Percentiles rank a stretch among this genome's conserved stretches.
These are phyloP conservation scores for Lyophyllum shimeji DNA, from an alignment of 768 basidiomycete species.

Conservation along the genomic window DNA sequence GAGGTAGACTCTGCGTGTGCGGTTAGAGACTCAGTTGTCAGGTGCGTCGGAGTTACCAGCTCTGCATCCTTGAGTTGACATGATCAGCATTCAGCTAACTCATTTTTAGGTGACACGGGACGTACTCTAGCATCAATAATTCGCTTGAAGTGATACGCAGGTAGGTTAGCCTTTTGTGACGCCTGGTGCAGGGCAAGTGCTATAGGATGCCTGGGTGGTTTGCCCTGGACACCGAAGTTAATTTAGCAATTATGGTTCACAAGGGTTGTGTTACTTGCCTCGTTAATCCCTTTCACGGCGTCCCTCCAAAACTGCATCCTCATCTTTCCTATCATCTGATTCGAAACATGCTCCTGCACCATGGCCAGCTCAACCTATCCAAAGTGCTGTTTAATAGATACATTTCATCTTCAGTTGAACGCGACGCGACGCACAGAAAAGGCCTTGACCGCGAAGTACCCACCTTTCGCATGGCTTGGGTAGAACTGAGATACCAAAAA, in stretches of 20 bases:
- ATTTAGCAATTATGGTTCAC: not conserved
- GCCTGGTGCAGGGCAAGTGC: conserved; percentile 69
- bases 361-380: conserved; percentile 73
- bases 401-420: conserved; percentile 1
- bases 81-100: conserved; percentile 15
- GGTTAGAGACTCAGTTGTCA: conserved; percentile 66
- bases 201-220: conserved; percentile 78
- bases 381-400: conserved; percentile 9
- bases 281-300: conserved; percentile 63
- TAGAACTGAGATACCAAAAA: conserved; percentile 72
- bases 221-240: conserved; percentile 46
- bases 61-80: conserved; percentile 56
- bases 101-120: conserved; percentile 11
- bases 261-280: conserved; percentile 41
- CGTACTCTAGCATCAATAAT: conserved; percentile 84
- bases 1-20: conserved; percentile 80
- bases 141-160: conserved; percentile 76
- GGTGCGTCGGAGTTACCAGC: conserved; percentile 59
- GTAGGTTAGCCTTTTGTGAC: conserved; percentile 47
- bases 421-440: conserved; percentile 65
- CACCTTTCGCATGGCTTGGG: conserved; percentile 60
- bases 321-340: conserved; percentile 74
- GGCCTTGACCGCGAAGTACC: conserved; percentile 78
- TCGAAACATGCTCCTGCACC: conserved; percentile 75
- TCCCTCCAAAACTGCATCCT: conserved; percentile 89